Conservation (phyloP, 2,329 filamentous ascomycete genomes). For the Proliferodiscus dingleyae region DNA sequence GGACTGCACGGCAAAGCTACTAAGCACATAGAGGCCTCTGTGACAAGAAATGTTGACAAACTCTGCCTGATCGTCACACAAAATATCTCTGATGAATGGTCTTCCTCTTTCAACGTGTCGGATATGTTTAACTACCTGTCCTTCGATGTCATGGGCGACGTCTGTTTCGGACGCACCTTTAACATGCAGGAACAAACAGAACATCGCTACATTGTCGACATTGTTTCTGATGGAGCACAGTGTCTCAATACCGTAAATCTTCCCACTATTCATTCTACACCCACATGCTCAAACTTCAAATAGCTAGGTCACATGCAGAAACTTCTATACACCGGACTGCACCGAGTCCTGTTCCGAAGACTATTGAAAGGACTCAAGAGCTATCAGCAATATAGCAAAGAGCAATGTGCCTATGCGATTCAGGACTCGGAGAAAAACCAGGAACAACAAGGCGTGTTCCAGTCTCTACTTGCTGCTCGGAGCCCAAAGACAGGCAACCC, state of each 20-base stretch:
- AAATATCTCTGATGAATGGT: neutral
- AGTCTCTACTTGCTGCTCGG: neutral
- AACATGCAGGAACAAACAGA: neutral
- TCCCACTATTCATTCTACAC: neutral
- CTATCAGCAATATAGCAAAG: neutral
- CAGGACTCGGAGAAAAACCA: neutral
- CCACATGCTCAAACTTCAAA: neutral
- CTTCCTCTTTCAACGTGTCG: neutral
- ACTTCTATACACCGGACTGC: neutral
- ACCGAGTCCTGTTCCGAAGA: neutral
- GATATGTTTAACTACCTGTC: neutral
- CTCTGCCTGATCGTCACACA: too few relatives aligned
- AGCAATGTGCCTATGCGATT: neutral
- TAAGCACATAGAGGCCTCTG: too few relatives aligned
- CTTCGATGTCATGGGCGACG: conserved; percentile 2
- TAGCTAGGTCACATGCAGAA: neutral
- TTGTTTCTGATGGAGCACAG: neutral
- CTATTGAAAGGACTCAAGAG: neutral
- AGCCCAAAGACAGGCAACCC: neutral
- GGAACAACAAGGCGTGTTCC: neutral
- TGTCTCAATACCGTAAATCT: conserved; percentile 1
- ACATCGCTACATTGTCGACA: neutral
- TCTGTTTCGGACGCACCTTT: neutral
- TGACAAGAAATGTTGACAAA: too few relatives aligned
- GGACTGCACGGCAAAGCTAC: too few relatives aligned